Evolutionary conservation across 495 filamentous ascomycete genomes (phyloP).

Genomic region (Sabuloglossum arenarium): DNA sequence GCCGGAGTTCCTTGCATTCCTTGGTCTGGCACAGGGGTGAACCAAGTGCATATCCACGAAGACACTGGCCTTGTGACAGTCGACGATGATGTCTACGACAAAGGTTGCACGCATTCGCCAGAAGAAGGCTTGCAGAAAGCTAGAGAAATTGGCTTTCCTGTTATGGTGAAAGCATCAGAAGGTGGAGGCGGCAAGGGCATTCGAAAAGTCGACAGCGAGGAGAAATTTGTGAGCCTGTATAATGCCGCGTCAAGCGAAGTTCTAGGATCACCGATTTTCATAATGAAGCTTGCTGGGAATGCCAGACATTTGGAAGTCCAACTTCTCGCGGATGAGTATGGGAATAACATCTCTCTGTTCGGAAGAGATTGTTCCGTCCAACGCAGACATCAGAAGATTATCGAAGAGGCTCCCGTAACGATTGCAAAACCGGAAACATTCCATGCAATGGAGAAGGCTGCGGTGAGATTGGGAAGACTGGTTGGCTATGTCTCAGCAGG

Average conservation of each 20-base stretch:
- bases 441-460: constrained; percentile 88
- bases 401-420: constrained; percentile 95
- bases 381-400: constrained; percentile 98
- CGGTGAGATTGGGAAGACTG: constrained; percentile 77
- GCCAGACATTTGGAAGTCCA: constrained; percentile 96
- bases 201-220: constrained; percentile 76
- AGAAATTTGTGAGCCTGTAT: constrained; percentile 67
- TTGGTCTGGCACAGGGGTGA: constrained; percentile 89
- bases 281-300: constrained; percentile 98
- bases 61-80: constrained; percentile 76
- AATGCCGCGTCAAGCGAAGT: constrained; percentile 94
- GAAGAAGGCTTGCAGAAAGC: constrained; percentile 80
- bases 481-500: constrained; percentile 98
- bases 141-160: constrained; percentile 81
- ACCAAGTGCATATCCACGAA: constrained; percentile 54
- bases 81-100: constrained; percentile 61
- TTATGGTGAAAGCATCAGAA: constrained; percentile 99
- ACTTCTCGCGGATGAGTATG: constrained; percentile 93
- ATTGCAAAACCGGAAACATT: constrained; percentile 81
- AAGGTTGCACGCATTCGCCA: constrained; percentile 74
- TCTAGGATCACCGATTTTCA: constrained; percentile 97
- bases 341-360: constrained; percentile 97
- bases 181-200: constrained; percentile 99
- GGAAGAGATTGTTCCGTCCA: constrained; percentile 98
- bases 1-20: constrained; percentile 94